A percentile compares a stretch with the other conserved stretches of the same genome.
These are phyloP conservation scores for Tephrocybe sp. DNA, from an alignment of 768 basidiomycete species.

Conservation along the genomic window DNA sequence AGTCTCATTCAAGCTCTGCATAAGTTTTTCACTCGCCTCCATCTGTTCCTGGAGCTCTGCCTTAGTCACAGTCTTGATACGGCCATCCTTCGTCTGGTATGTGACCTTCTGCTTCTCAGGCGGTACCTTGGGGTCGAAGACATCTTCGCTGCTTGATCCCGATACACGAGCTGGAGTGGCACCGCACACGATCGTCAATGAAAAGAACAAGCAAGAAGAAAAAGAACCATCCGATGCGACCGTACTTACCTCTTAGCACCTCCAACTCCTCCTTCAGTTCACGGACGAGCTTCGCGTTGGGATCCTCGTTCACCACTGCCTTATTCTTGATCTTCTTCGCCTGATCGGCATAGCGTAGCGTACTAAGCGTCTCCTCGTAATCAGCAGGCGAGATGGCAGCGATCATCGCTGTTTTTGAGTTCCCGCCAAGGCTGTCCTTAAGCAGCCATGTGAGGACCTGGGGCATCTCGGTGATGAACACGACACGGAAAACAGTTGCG, in stretches of 20 bases:
- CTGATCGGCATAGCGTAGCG: conserved; percentile 95
- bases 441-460: conserved; percentile 97
- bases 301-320: conserved; percentile 98
- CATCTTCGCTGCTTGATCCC: conserved; percentile 63
- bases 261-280: conserved; percentile 99
- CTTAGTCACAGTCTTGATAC: conserved; percentile 93
- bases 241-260: conserved; percentile 69
- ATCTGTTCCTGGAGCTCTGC: conserved; percentile 97
- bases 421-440: conserved; percentile 96
- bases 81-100: conserved; percentile 90
- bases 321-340: conserved; percentile 99
- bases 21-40: conserved; percentile 91
- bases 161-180: conserved; percentile 64
- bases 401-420: conserved; percentile 99
- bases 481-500: conserved; percentile 4
- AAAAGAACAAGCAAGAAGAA: conserved; percentile 2
- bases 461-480: neutral
- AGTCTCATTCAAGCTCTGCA: conserved; percentile 91
- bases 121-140: conserved; percentile 85
- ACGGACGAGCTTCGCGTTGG: conserved; percentile 96
- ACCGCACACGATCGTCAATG: conserved; percentile 14
- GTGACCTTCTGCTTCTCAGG: conserved; percentile 95
- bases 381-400: conserved; percentile 98
- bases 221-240: conserved; percentile 24
- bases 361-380: conserved; percentile 96